Evolutionary conservation across 768 basidiomycete genomes (phyloP), one percentile per base, ranked within the genome.

Genomic region (Lactarius psammicola): DNA sequence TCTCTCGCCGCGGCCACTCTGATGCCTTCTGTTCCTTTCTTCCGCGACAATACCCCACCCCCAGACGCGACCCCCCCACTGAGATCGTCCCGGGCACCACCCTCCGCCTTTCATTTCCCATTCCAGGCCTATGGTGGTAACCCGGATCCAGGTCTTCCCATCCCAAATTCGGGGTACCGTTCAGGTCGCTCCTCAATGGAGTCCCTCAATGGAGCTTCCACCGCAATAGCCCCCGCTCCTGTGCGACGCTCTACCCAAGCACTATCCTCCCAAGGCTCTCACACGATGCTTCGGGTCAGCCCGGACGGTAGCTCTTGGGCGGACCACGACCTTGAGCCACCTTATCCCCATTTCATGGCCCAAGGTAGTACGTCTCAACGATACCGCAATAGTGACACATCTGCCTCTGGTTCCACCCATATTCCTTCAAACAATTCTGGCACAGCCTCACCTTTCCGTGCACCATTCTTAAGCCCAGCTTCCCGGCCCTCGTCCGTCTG

Each of bases 401-500:
- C 60, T 8, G 23, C 36, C n/a, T 33, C 56, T n/a, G 56, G 23
- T 13, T 55, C 54, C 1, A 49, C 42, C 4, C 59, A 56, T 20
- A 20, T 30, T 23, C 44, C 11, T 44, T 44, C 53, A n/a, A 59
- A 36, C 30, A 15, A 30, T 33, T 56, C 60, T 8, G 51, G 33
- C 18, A 49, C 58, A 8, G 13, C 56, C 4, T 23, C 64, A n/a
- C n/a, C n/a, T 17, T 90, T 91, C 78, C 84, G 89, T 30, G 78
- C 83, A 0, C 87, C 89, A 1, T 89, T 89, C 77, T 83, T 89
- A 60, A 83, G 87, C 4, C 89, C 89, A 0, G 81, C 87, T 1
- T 87, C 86, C 0, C 81, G 88, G n/a, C 87, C 87, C 0, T 76
- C 81, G 4, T 84, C 82, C 2, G 79, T 87, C 0, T 89, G 88